Evolutionary conservation across 2,329 filamentous ascomycete species (phyloP), one percentile per base, ranked within the genome.

Genomic region (Aspergillus puulaauensis): DNA sequence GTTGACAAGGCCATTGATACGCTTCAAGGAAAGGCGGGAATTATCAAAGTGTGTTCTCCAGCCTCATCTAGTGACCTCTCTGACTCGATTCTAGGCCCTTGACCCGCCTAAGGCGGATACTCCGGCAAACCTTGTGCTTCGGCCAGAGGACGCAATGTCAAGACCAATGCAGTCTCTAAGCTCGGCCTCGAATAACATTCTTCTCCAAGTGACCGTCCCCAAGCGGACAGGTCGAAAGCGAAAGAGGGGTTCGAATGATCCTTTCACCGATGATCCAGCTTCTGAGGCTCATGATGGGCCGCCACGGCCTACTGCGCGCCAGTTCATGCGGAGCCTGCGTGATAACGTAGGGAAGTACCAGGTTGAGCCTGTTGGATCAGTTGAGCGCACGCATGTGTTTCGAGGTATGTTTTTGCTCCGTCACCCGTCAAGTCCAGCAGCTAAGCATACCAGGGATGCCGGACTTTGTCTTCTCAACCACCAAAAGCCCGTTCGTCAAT

Each of bases 201-300:
- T 98, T 19, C 80, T 99, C 53, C 93, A 92, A 71, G 82, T 99
- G 55, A 92, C 89, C 0, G 86, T 98, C 1, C 93, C 95, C 0
- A 95, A 88, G 73, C 82, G 91, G 56, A 97, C 92, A 2, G 93
- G 93, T 3, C 85, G 91, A 59, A 96, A 90, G 75, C 85, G 93
- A 58, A 96, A 93, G 77, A 82, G 88, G 65, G 92, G 91, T n/a
- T 86, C 86, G 5, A 72, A 87, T 55, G 88, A 81, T 4, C 86
- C 88, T 0, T 93, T 86, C 69, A 75, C 80, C 41, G 80, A 80
- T 3, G 75, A 79, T 51, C 37, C 74, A 5, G 68, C 77, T 12
- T 47, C 70, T 2, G 67, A 60, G 44, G 35, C 56, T 33, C 54
- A 53, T 46, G 49, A 56, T 33, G 51, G 40, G 39, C 52, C 63